Evolutionary conservation across 345 rosid species (phyloP).

Genomic region (Leavenworthia alabamica): DNA sequence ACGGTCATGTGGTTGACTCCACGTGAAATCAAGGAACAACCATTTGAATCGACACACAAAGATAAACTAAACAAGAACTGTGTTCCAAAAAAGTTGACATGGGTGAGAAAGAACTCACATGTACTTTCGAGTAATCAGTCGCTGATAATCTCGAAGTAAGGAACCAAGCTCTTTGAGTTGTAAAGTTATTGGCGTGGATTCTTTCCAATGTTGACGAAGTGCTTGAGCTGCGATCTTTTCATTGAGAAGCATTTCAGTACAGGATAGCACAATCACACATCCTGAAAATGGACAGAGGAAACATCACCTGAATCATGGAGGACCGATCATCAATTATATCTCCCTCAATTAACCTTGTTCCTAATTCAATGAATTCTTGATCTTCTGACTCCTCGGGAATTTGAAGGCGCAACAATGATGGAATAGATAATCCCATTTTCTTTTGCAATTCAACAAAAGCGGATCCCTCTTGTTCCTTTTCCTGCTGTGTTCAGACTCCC

Average conservation of each 20-base stretch:
- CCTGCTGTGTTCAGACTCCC: constrained; percentile 39
- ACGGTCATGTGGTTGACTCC: not conserved
- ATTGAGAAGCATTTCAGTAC: constrained; percentile 22
- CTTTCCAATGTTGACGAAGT: constrained; percentile 78
- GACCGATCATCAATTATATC: constrained; percentile 41
- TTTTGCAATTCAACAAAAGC: constrained; percentile 55
- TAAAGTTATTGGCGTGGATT: constrained; percentile 44
- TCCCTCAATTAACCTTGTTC: constrained; percentile 46
- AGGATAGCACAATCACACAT: constrained; percentile 5
- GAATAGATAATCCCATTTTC: constrained; percentile 51
- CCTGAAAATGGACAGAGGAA: not conserved
- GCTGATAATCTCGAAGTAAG: constrained; percentile 84
- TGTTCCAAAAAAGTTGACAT: not conserved
- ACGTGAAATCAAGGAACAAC: not conserved
- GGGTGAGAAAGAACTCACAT: constrained; percentile 43
- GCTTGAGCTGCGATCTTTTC: constrained; percentile 47
- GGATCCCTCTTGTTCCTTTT: constrained; percentile 41
- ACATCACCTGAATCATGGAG: constrained; percentile 30
- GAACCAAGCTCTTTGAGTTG: constrained; percentile 72
- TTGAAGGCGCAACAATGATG: constrained; percentile 37
- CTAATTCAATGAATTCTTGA: constrained; percentile 66
- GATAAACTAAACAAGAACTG: not conserved
- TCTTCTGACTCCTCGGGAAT: constrained; percentile 65
- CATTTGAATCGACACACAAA: not conserved
- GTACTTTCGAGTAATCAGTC: constrained; percentile 44